Evolutionary conservation across 306 rosid species (phyloP), one percentile per base, ranked within the genome.

Genomic region (Gleditsia sinensis): DNA sequence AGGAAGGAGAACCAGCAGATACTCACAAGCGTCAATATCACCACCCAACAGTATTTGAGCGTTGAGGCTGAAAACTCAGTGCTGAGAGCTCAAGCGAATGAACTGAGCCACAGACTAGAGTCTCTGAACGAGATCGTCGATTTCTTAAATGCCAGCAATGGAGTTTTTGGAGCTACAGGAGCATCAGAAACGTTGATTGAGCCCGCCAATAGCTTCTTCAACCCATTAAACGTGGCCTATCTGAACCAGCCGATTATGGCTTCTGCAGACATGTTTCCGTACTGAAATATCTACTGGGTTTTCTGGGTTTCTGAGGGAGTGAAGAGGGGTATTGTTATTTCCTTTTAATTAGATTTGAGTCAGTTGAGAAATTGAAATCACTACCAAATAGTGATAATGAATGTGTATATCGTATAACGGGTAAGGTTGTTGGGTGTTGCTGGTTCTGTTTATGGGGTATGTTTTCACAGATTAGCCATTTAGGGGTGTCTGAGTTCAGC

Each of bases 231-330:
- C 56, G 69, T 82, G 75, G 82, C 61, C 3, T 72, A 66, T 68
- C 20, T 82, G 80, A 90, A 80, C 71, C 98, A 88, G 1, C 96
- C 98, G 0, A 85, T 92, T 9, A 84, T 78, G 88, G 96, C 96
- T 63, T 77, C 91, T 27, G 51, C 91, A 34, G 90, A 83, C 49
- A 69, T 84, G 60, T 79, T 88, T 64, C 87, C 57, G 72, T 86
- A 63, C 72, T 92, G 77, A 81, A 39, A 61, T n/a, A n/a, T 62
- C 45, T 28, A 39, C 13, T 33, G 49, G 61, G 23, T 10, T 76
- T 54, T 23, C 27, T 59, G 43, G 65, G 24, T 33, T 45, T 36
- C 56, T 51, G 74, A 27, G 9, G 4, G 9, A 54, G 58, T 30
- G 55, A 54, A 25, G 48, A 42, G 61, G 71, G 60, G 34, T 53